These are phyloP conservation scores for Calonectria honghensis DNA, from an alignment of 2,329 filamentous ascomycete species.

Conservation along the genomic window DNA sequence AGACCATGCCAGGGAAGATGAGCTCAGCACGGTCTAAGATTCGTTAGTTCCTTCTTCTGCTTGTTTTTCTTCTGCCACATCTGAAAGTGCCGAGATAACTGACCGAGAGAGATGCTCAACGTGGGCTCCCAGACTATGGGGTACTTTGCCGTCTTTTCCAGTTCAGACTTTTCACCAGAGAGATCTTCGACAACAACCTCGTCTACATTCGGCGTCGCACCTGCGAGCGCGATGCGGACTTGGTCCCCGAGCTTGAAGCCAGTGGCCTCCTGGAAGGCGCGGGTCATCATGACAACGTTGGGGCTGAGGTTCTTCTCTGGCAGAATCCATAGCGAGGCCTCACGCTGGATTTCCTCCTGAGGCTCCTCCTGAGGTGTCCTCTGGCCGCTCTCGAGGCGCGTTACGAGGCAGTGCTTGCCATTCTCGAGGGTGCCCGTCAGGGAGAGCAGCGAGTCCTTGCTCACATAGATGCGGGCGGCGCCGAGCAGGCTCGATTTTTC, in stretches of 20 bases:
- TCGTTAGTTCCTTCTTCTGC: slow-evolving; percentile 25
- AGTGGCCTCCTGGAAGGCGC: slow-evolving; percentile 82
- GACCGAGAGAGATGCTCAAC: slow-evolving; percentile 60
- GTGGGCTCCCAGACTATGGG: slow-evolving; percentile 61
- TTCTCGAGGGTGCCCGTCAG: slow-evolving; percentile 66
- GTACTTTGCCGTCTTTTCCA: slow-evolving; percentile 56
- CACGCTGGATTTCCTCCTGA: slow-evolving; percentile 55
- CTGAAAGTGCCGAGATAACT: slow-evolving; percentile 30
- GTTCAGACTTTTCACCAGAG: slow-evolving; percentile 61
- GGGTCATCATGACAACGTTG: slow-evolving; percentile 82
- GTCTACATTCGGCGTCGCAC: slow-evolving; percentile 72
- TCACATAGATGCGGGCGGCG: slow-evolving; percentile 69
- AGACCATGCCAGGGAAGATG: slow-evolving; percentile 80
- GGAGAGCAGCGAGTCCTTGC: slow-evolving; percentile 67
- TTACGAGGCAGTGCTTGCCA: slow-evolving; percentile 65
- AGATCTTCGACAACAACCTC: slow-evolving; percentile 78
- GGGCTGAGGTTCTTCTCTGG: slow-evolving; percentile 78
- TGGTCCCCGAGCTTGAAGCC: slow-evolving; percentile 83
- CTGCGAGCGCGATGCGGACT: slow-evolving; percentile 74
- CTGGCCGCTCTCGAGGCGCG: slow-evolving; percentile 54
- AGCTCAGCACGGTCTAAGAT: slow-evolving; percentile 77
- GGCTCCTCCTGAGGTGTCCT: slow-evolving; percentile 34
- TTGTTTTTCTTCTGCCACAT: neutral
- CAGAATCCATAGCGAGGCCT: slow-evolving; percentile 71
- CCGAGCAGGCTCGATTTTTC: slow-evolving; percentile 65